Evolutionary conservation across 371 early-diverging fungal species (phyloP), one percentile per base, ranked within the genome.

Genomic region (Gilbertella persicaria): DNA sequence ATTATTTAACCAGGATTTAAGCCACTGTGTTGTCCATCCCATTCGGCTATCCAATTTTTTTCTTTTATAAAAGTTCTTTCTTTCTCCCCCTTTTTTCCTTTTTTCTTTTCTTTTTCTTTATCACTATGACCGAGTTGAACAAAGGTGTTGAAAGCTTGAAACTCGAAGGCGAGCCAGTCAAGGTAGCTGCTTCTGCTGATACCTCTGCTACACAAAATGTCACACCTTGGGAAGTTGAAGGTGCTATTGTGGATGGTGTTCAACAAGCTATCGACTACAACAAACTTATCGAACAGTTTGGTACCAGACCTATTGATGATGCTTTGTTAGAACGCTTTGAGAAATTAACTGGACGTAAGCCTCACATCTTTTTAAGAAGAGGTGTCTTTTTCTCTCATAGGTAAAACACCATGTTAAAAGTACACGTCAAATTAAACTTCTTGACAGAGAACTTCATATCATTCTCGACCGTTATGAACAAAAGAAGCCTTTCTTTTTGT

Each of bases 311-410:
- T 29, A 94, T 99, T 55, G 91, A 89, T 50, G 79, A 82, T 30
- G 90, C 69, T 35, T 62, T 95, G 52, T 69, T 97, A 25, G 73
- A 83, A 64, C 91, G 94, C 23, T 84, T 98, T 58, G 92, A 94
- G 71, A 76, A 69, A 46, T 71, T 94, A 54, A 97, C 97, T 30
- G 96, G 95, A 13, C 86, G 81, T 42, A 75, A 76, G 57, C 87
- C 94, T 45, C 99, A 98, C 67, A 77, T 83, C 48, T 87, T 95
- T 48, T 78, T 99, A 55, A 84, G 95, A 55, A 85, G 99, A 54
- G 95, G 96, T 23, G 78, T 97, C 33, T 97, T 99, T 69, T 99
- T 99, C 76, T 99, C 98, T 46, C 99, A 99, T 79, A 75, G 97
- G 90, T 90, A 67, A 52, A 7, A 30, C 28, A 5, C 28, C 9